Percentiles rank a stretch among this genome's conserved stretches.
These are phyloP conservation scores for Pestalotiopsis sp. DNA, from an alignment of 2,329 filamentous ascomycete species.

Conservation along the genomic window DNA sequence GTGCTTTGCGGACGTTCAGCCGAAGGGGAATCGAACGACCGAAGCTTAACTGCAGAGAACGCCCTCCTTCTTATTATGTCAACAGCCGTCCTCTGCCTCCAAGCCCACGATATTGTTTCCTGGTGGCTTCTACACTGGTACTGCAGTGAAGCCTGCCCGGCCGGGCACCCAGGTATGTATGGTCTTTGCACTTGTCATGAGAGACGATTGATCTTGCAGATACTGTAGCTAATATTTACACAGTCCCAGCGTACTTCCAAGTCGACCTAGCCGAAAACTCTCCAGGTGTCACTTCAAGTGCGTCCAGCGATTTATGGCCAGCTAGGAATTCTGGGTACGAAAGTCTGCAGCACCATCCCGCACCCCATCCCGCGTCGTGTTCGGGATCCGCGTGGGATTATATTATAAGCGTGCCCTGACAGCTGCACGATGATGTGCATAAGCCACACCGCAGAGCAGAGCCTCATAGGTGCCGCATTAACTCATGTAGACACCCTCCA, in stretches of 20 bases:
- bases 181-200: too few relatives aligned
- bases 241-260: too few relatives aligned
- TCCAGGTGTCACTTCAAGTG: too few relatives aligned
- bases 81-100: neutral
- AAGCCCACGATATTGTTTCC: neutral
- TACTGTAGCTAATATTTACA: too few relatives aligned
- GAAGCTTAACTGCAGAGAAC: neutral
- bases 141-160: neutral
- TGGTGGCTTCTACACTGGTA: neutral
- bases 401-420: neutral
- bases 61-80: neutral
- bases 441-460: neutral
- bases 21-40: neutral
- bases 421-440: slow-evolving; percentile 5
- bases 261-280: too few relatives aligned
- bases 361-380: neutral
- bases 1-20: neutral
- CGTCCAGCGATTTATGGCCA: too few relatives aligned
- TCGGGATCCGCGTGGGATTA: neutral
- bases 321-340: neutral
- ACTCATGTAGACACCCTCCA: too few relatives aligned
- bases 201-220: too few relatives aligned
- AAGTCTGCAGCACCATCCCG: neutral
- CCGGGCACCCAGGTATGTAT: neutral
- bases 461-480: neutral